Evolutionary conservation across 345 rosid genomes (phyloP).

Genomic region (Eucalyptus coolabah): DNA sequence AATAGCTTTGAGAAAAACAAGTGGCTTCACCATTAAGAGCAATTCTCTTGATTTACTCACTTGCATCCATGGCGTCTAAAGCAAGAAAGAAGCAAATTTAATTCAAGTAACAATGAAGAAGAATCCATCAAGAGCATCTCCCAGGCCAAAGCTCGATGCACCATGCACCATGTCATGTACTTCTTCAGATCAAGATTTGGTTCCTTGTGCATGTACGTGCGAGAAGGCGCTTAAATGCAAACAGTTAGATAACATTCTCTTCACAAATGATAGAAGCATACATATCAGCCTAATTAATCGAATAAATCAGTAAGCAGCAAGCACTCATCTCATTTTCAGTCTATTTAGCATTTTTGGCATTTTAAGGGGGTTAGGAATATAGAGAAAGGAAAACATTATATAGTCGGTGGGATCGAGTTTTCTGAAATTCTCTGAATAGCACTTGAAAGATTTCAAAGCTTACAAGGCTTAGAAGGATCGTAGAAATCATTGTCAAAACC

Average conservation of each 20-base stretch:
- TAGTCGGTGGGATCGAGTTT: background rate
- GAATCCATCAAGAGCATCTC: background rate
- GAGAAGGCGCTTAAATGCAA: background rate
- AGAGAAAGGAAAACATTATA: background rate
- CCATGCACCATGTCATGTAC: background rate
- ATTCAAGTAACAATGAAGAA: background rate
- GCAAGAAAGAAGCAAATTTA: background rate
- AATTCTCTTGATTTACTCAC: conserved; percentile 10
- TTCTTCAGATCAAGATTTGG: background rate
- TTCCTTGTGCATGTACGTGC: background rate
- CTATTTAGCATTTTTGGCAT: background rate
- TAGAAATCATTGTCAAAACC: background rate
- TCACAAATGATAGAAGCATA: background rate
- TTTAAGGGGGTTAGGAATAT: background rate
- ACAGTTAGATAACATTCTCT: background rate
- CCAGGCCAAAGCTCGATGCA: background rate
- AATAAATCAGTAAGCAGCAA: background rate
- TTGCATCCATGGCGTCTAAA: conserved; percentile 19
- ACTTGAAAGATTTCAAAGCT: background rate
- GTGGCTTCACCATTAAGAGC: conserved; percentile 10
- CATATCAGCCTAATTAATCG: background rate
- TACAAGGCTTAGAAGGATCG: conserved; percentile 7
- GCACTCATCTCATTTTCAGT: background rate
- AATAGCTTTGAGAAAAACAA: conserved; percentile 1
- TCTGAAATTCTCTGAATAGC: background rate